Evolutionary conservation across 129 eudicot species (phyloP).

Genomic region (Ambrosia trifida): DNA sequence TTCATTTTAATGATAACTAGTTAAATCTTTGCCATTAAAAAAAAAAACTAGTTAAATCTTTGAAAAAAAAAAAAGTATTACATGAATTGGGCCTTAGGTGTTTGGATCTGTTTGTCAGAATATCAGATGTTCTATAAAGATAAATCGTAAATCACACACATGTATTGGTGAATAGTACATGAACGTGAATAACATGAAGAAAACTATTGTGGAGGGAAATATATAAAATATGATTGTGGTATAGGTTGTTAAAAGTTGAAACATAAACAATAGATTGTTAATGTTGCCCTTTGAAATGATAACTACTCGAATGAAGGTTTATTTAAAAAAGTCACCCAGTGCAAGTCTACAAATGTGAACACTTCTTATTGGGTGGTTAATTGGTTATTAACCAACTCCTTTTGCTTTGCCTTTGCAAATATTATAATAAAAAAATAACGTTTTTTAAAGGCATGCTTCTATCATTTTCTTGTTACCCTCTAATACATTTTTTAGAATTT

Average conservation of each 20-base stretch:
- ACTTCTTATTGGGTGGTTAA: neutral
- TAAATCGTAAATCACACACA: too few species aligned
- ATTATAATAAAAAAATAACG: too few species aligned
- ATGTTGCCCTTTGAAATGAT: neutral
- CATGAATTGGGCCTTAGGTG: too few species aligned
- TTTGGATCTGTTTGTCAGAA: too few species aligned
- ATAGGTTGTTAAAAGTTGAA: neutral
- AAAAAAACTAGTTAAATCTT: too few species aligned
- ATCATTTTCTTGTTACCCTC: too few species aligned
- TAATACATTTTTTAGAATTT: too few species aligned
- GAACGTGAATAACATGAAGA: constrained; percentile 6
- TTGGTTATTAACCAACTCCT: neutral
- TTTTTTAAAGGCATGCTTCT: too few species aligned
- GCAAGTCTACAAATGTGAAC: neutral
- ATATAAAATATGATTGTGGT: neutral
- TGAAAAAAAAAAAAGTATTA: too few species aligned
- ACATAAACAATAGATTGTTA: neutral
- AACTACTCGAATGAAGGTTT: neutral
- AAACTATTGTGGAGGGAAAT: neutral
- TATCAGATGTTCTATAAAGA: too few species aligned
- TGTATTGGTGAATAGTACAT: neutral
- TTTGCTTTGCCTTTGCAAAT: neutral
- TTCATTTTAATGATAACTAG: too few species aligned
- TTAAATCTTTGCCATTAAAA: too few species aligned
- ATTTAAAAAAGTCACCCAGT: neutral